Percentiles rank a stretch among this genome's conserved stretches.
Evolutionary conservation across 768 basidiomycete genomes (phyloP).

Genomic region (Boletus rex-veris): DNA sequence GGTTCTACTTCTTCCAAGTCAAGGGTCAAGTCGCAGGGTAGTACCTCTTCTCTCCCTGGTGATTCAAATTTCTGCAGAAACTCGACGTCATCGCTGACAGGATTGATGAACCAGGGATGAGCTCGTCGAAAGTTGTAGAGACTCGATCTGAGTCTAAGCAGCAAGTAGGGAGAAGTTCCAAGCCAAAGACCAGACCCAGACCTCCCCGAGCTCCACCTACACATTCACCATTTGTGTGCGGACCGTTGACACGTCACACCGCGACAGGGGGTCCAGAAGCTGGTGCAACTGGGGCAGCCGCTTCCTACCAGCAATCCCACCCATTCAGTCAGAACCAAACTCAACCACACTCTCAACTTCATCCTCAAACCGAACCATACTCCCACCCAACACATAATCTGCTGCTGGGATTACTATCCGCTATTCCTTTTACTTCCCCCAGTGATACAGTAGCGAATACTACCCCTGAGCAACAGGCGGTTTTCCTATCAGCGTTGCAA

Average conservation of each 20-base stretch:
- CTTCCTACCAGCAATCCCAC: slow-evolving; percentile 2
- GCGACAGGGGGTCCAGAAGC: not conserved
- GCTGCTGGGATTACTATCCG: slow-evolving; percentile 32
- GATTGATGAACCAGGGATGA: slow-evolving; percentile 3
- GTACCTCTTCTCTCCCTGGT: slow-evolving; percentile 8
- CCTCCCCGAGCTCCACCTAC: slow-evolving; percentile 20
- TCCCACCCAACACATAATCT: slow-evolving; percentile 1
- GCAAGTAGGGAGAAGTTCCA: slow-evolving; percentile 4
- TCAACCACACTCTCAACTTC: not conserved
- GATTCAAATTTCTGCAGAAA: not conserved
- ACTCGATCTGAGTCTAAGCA: not conserved
- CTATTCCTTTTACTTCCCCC: slow-evolving; percentile 26
- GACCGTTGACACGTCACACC: slow-evolving; percentile 19
- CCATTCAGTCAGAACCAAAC: not conserved
- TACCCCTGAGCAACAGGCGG: slow-evolving; percentile 32
- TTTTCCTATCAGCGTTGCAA: slow-evolving; percentile 48
- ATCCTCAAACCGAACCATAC: slow-evolving; percentile 2
- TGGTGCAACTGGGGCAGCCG: not conserved
- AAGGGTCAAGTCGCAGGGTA: slow-evolving; percentile 30
- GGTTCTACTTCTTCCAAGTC: slow-evolving; percentile 46
- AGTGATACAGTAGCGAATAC: slow-evolving; percentile 15
- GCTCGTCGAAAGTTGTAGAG: not conserved
- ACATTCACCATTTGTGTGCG: slow-evolving; percentile 26
- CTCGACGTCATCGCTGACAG: not conserved
- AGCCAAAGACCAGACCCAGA: slow-evolving; percentile 20